Evolutionary conservation across 768 basidiomycete species (phyloP).

Genomic region (Mycena indigotica): DNA sequence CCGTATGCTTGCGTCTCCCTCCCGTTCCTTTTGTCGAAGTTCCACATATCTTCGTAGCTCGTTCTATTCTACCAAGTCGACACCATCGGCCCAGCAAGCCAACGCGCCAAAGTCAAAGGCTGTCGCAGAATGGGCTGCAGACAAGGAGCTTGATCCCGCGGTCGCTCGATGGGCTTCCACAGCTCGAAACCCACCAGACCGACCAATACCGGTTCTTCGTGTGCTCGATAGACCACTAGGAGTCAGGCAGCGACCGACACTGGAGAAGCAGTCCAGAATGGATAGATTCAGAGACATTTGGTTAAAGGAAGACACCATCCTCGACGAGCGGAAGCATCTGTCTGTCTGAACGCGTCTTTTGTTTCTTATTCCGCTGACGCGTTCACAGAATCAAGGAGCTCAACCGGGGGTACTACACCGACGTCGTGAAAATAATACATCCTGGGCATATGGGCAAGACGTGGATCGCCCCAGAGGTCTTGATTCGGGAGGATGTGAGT

Average conservation of each 20-base stretch:
- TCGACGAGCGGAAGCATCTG: slow-evolving; percentile 71
- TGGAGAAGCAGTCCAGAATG: slow-evolving; percentile 52
- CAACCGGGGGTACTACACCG: slow-evolving; percentile 85
- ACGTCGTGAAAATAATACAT: slow-evolving; percentile 73
- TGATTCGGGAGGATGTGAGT: slow-evolving; percentile 89
- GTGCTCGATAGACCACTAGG: slow-evolving; percentile 71
- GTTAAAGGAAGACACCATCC: slow-evolving; percentile 68
- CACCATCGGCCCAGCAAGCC: too few species aligned
- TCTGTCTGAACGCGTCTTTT: slow-evolving; percentile 29
- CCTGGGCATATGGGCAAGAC: slow-evolving; percentile 84
- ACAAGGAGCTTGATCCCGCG: slow-evolving; percentile 10
- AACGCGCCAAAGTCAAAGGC: slow-evolving; percentile 9
- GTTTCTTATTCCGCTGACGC: not conserved
- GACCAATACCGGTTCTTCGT: slow-evolving; percentile 22
- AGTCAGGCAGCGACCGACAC: slow-evolving; percentile 64
- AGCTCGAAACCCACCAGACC: slow-evolving; percentile 18
- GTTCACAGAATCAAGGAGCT: slow-evolving; percentile 48
- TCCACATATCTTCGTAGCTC: slow-evolving; percentile 11
- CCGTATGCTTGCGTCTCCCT: not conserved
- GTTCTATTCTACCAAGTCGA: slow-evolving; percentile 21
- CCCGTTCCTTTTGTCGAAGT: slow-evolving; percentile 13
- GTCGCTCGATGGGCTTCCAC: slow-evolving; percentile 24
- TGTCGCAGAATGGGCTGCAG: slow-evolving; percentile 18
- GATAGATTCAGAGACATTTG: slow-evolving; percentile 64
- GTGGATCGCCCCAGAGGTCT: slow-evolving; percentile 87